These are phyloP conservation scores for Parasarocladium wereldwijsianum DNA, from an alignment of 2,329 filamentous ascomycete species.

Conservation along the genomic window DNA sequence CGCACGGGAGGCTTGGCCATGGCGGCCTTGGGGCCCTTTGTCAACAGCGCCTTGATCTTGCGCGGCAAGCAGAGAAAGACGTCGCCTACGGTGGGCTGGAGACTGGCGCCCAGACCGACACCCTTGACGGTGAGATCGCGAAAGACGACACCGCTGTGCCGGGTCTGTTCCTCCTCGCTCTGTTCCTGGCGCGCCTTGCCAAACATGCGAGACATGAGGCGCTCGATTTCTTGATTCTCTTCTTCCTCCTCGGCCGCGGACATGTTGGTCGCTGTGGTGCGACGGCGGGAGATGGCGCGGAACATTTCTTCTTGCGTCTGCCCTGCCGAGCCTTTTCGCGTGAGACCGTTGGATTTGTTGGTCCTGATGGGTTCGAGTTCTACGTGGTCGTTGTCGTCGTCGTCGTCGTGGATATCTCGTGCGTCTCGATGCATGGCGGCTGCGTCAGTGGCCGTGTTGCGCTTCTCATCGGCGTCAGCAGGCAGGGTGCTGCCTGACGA, in stretches of 20 bases:
- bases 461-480: background rate
- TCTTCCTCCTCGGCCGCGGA: conserved; percentile 22
- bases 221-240: conserved; percentile 36
- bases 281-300: conserved; percentile 29
- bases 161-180: conserved; percentile 56
- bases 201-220: conserved; percentile 57
- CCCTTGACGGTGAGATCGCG: conserved; percentile 57
- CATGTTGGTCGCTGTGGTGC: conserved; percentile 20
- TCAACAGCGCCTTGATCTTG: conserved; percentile 29
- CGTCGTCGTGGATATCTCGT: background rate
- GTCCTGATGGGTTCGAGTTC: conserved; percentile 15
- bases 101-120: conserved; percentile 46
- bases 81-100: conserved; percentile 44
- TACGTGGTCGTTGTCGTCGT: conserved; percentile 3
- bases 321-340: conserved; percentile 12
- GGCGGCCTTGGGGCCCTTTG: conserved; percentile 34
- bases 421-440: background rate
- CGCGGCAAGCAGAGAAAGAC: conserved; percentile 40
- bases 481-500: conserved; percentile 2
- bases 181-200: conserved; percentile 46
- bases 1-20: conserved; percentile 41
- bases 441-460: conserved; percentile 2
- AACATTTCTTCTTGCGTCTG: conserved; percentile 37
- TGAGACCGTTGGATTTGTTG: conserved; percentile 5
- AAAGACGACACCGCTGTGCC: conserved; percentile 57